Base-by-base conservation (phyloP, 768 basidiomycete species). In the Tricholomella constricta region DNA sequence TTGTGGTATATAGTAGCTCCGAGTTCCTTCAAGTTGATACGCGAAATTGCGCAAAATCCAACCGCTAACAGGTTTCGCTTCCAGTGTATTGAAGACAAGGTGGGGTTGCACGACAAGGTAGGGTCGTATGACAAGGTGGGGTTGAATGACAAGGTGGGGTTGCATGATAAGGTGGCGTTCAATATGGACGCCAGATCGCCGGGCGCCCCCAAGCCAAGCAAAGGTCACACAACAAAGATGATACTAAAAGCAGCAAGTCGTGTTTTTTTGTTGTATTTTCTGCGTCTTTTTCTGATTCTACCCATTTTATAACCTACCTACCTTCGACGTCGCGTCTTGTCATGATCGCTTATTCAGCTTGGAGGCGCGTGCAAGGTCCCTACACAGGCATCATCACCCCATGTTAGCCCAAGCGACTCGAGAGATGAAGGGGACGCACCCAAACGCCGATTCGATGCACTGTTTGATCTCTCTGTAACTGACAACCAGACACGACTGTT, bases 401-500 rank as follows among this genome's bases (percentile, higher is more conserved):
- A 31, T 8, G 49, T 37, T 12, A 44, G 35, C 34, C 58, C 14
- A 22, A 23, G 37, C 4, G 9, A 32, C 22, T 25, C 1, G 34
- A 44, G 44, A 44, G 8, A 43, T 3, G 9, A 31, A 6, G n/a
- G 37, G 27, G 14, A 77, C 88, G 45, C 56, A 94, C 94, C 77
- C 78, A 66, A 94, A 96, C 8, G 94, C 89, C 3, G 84, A 79
- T 45, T 94, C 87, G 34, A 96, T 78, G 66, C 91, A 95, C 2
- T 80, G 66, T 72, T 91, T 95, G 73, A 98, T 80, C 48, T 97
- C 94, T 67, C 88, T 89, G 73, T 94, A 97, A 65, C 84, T 91
- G 35, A 97, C 94, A 8, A 96, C 91, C 14, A 98, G 79, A 67
- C 94, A 97, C 63, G 88, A 94, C 74, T 96, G 95, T 66, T 98